These are phyloP conservation scores for Elaeis oleifera DNA, from an alignment of 202 grass and related monocot genomes.

Conservation along the genomic window DNA sequence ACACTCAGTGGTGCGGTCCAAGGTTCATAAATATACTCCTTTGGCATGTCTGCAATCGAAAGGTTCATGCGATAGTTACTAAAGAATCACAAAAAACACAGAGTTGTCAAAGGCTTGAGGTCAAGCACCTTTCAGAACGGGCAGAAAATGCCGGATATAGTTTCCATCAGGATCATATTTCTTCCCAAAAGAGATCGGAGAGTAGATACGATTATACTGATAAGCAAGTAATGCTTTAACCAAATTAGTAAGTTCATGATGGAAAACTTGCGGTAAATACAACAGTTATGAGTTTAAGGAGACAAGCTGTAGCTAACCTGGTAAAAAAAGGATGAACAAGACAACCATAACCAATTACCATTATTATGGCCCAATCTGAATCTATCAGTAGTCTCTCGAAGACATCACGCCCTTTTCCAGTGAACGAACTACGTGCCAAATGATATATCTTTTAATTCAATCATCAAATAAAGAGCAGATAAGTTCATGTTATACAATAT, in stretches of 20 bases:
- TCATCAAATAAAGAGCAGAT: neutral
- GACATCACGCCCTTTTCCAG: conserved; percentile 84
- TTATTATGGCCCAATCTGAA: conserved; percentile 92
- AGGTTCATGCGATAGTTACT: neutral
- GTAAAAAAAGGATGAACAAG: conserved; percentile 92
- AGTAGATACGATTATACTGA: conserved; percentile 81
- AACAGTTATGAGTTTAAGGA: too few relatives aligned
- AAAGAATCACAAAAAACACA: neutral
- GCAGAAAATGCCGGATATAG: conserved; percentile 80
- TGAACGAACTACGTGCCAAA: conserved; percentile 58
- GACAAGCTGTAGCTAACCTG: conserved; percentile 33
- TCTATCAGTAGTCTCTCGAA: conserved; percentile 85
- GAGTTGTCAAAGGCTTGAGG: neutral
- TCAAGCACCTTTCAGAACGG: conserved; percentile 59
- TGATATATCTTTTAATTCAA: neutral
- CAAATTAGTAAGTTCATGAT: neutral
- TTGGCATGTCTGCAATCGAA: conserved; percentile 61
- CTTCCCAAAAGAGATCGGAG: conserved; percentile 81
- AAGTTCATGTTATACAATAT: neutral
- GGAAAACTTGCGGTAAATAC: conserved; percentile 1
- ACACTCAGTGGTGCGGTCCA: conserved; percentile 70
- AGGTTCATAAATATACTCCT: conserved; percentile 87
- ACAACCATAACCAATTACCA: conserved; percentile 88
- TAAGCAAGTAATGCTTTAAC: neutral
- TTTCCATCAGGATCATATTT: conserved; percentile 86